Base-by-base conservation (phyloP, 2,329 filamentous ascomycete genomes). In the Dendryphion nanum region DNA sequence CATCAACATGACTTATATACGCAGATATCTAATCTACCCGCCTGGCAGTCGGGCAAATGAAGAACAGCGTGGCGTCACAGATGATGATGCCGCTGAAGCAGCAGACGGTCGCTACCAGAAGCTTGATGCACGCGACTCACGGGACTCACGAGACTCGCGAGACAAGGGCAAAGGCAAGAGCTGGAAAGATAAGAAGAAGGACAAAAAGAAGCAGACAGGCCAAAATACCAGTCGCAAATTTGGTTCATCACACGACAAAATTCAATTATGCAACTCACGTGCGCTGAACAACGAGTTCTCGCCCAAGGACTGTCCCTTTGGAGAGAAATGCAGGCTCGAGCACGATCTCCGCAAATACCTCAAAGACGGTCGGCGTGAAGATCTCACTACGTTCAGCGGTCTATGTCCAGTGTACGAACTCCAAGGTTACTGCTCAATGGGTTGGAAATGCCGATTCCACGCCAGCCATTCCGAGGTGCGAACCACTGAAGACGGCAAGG, bases 371-470 rank as follows among this genome's bases (percentile, higher is more conserved):
- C 90, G 91, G 49, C 81, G 88, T 30, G 81, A 81, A 43, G 88
- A 97, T 57, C 74, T 96, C 26, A 76, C 77, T 4, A 88, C 85
- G 0, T 85, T 95, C 55, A 76, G 75, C 29, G 85, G 87, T 5
- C 74, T 84, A 45, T 98, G 93, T 58, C 91, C 90, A 1, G 78
- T 95, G 6, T 96, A 82, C 64, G 83, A 87, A 49, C 73, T 74
- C 13, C 79, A 84, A 47, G 90, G 90, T 10, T 80, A 75, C 45
- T 98, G 93, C 55, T 77, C 79, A 33, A 80, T 85, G 12, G 93
- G 93, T 5, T 98, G 91, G 90, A 95, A 91, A 63, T 98, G 93
- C 63, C 85, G 91, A 16, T 95, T 96, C 59, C 85, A 88, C 21
- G 78, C 78, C 46, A 94, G 88, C 46, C 93, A 98, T 67, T 93